These are phyloP conservation scores for Lactarius quietus DNA, from an alignment of 768 basidiomycete species.

Conservation along the genomic window DNA sequence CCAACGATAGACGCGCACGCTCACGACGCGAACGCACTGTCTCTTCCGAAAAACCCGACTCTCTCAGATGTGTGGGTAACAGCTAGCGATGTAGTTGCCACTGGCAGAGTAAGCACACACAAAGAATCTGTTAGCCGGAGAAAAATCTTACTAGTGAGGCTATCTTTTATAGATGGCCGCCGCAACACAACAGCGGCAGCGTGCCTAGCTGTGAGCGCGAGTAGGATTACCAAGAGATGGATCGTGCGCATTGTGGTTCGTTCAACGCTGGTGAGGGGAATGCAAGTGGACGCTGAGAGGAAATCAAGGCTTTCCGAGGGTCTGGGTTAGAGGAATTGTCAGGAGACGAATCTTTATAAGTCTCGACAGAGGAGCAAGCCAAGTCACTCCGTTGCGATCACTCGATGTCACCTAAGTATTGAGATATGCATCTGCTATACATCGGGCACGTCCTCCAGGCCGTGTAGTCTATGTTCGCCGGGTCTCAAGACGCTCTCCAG, in stretches of 20 bases:
- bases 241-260: background rate
- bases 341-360: background rate
- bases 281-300: background rate
- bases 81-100: background rate
- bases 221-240: background rate
- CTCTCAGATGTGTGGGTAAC: background rate
- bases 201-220: background rate
- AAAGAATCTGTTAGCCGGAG: background rate
- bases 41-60: background rate
- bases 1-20: background rate
- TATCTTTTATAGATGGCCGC: background rate
- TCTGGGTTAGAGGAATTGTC: background rate
- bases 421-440: background rate
- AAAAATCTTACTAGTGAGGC: background rate
- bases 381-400: background rate
- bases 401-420: background rate
- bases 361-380: background rate
- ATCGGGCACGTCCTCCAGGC: background rate
- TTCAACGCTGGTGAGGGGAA: background rate
- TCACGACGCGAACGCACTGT: background rate
- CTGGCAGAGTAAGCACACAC: background rate
- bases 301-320: background rate
- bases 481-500: background rate
- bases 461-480: background rate
- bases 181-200: background rate